Evolutionary conservation across 257 asterid species (phyloP), one percentile per base, ranked within the genome.

Genomic region (Solanum rostratum): DNA sequence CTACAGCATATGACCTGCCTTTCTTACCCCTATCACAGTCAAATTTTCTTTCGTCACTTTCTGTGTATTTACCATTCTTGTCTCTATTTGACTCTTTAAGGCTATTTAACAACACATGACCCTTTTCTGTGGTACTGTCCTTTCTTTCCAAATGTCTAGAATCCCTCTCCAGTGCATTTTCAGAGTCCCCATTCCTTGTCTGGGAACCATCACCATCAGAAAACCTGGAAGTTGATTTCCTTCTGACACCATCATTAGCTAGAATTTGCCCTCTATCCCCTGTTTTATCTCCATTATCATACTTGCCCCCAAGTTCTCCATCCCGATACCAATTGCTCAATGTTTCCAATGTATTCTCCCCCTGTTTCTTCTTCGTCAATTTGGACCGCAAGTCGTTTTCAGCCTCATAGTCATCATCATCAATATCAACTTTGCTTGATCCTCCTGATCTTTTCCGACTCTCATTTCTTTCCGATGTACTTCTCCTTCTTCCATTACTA

Each of bases 271-370:
- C 92, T 86, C 91, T 92, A 89, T 87, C 89, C 89, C 87, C 96
- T 86, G 88, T 82, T 86, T 88, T 92, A 57, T 91, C 93, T 65
- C 87, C 91, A 68, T 79, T 84, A 13, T 91, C 97, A 86, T 80
- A 62, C 89, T 91, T 94, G 84, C 85, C 85, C 65, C 93, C 97
- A 82, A 84, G 88, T 86, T 97, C 97, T 71, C 95, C 97, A 87
- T 95, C 99, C 85, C 90, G 94, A 87, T 94, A 94, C 98, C 97
- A 94, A 90, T 92, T 90, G 87, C 98, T 90, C 88, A 95, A 87
- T 55, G 88, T 94, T 88, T 95, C 98, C 87, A 97, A 86, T 12
- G 97, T 89, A 86, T 87, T 93, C 85, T 90, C 98, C 89, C 91
- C 97, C 79, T 86, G 71, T 83, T 89, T 93, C 89, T 88, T 93